These are phyloP conservation scores for Saccharomyces pastorianus DNA, from an alignment of 1,139 yeast species.

Conservation along the genomic window DNA sequence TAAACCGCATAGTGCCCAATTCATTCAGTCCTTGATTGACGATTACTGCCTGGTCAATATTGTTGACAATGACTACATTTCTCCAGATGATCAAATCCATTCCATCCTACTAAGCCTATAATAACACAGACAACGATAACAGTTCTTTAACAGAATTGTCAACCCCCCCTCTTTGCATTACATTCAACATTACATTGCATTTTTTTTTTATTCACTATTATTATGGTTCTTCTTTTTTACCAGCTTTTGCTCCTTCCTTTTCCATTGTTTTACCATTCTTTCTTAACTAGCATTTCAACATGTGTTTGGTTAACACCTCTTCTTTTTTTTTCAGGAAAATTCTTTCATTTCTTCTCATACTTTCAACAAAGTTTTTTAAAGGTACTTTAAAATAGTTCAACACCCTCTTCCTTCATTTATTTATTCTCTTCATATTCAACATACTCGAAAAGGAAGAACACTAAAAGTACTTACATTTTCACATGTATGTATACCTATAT, in stretches of 20 bases:
- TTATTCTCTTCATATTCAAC: not conserved
- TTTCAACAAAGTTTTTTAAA: conserved; percentile 1
- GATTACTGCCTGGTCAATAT: conserved; percentile 74
- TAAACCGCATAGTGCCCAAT: conserved; percentile 29
- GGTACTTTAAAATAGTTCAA: not conserved
- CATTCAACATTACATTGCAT: conserved; percentile 7
- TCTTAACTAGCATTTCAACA: conserved; percentile 12
- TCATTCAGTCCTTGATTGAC: conserved; percentile 46
- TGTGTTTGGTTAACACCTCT: conserved; percentile 4
- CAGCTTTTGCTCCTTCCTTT: not conserved
- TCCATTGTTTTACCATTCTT: not conserved
- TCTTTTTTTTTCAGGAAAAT: not conserved
- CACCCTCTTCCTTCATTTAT: conserved; percentile 2
- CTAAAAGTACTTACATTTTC: not conserved
- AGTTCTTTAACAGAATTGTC: not conserved
- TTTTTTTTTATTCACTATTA: conserved; percentile 1
- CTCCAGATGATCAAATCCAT: conserved; percentile 34
- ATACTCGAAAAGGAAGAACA: not conserved
- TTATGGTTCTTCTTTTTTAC: not conserved
- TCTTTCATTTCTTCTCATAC: not conserved
- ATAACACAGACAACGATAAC: not conserved
- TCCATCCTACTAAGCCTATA: conserved; percentile 20
- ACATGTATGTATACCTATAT: not conserved
- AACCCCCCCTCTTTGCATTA: conserved; percentile 6
- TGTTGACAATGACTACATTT: conserved; percentile 76